phyloP scores from a whole-genome alignment of 2,329 filamentous ascomycete genomes.

The Aaosphaeria arxii region DNA sequence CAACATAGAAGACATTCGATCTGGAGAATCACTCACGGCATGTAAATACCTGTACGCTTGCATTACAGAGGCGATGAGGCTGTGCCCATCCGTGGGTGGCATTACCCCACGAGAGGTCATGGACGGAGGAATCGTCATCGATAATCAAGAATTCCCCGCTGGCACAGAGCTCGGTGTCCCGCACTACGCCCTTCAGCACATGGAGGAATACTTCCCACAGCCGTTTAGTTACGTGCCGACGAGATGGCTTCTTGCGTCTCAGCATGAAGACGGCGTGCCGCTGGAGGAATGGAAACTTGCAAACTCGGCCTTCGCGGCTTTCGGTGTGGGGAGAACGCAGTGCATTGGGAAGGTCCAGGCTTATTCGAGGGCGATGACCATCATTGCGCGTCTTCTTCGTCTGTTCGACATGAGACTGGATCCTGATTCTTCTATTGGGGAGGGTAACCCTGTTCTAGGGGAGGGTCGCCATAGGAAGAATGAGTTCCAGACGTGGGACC shows the following conservation, averaged over 20 bases:
- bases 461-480: not conserved
- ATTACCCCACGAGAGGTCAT: conserved; percentile 12
- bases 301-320: conserved; percentile 7
- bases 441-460: not conserved
- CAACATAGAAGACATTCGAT: conserved; percentile 11
- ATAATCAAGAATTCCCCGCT: conserved; percentile 9
- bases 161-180: conserved; percentile 12
- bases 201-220: conserved; percentile 8
- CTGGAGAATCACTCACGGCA: conserved; percentile 7
- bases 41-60: conserved; percentile 17
- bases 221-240: conserved; percentile 12
- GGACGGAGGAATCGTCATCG: conserved; percentile 12
- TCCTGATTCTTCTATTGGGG: conserved; percentile 7
- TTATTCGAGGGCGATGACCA: conserved; percentile 10
- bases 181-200: conserved; percentile 16
- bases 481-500: conserved; percentile 5
- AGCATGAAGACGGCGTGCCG: not conserved
- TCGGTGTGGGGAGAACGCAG: conserved; percentile 12
- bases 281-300: not conserved
- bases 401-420: conserved; percentile 11
- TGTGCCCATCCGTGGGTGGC: conserved; percentile 7
- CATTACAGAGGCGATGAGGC: conserved; percentile 20
- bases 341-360: conserved; percentile 20
- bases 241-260: conserved; percentile 9
- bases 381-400: conserved; percentile 13